Evolutionary conservation across 164 flowering plant species (phyloP), one percentile per base, ranked within the genome.

Genomic region (Nelumbo lutea): DNA sequence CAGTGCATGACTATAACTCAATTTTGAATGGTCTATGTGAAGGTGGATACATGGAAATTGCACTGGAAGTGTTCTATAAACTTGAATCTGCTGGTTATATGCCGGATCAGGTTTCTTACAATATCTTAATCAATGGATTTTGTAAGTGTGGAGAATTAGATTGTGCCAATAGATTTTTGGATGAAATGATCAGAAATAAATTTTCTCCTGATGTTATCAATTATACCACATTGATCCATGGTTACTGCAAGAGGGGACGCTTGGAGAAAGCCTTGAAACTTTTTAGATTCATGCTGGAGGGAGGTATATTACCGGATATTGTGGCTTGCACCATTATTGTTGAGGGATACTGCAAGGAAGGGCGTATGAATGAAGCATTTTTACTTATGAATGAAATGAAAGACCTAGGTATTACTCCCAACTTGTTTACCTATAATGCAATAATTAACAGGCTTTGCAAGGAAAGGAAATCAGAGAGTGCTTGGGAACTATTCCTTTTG

Each of bases 281-380:
- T 62, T 73, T 75, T 39, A 45, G 66, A 47, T 40, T 27, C 42
- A 85, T 84, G 86, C 61, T 27, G 9, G 70, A 70, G 41, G 46
- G 44, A n/a, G 88, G 83, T 52, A 55, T 83, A 41, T 39, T 47
- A 3, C 85, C 87, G 13, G 66, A 66, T 68, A 61, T 56, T 2
- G 9, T 72, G 52, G 76, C 82, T 52, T 84, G 71, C 75, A 81
- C 82, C 65, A 61, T 67, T 64, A 75, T 87, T 64, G 67, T 81
- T 74, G 68, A 82, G 67, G 77, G 71, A 27, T 82, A 65, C 68
- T 87, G 90, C 73, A 83, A 52, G 64, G 77, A 73, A 63, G 92
- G 88, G 41, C 75, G 56, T 5, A 43, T 77, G 6, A 65, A 61
- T 41, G 80, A 82, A 75, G 90, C 92, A 47, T 69, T 84, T 67